Conservation (phyloP, 306 rosid species). For the Biancaea sappan region DNA sequence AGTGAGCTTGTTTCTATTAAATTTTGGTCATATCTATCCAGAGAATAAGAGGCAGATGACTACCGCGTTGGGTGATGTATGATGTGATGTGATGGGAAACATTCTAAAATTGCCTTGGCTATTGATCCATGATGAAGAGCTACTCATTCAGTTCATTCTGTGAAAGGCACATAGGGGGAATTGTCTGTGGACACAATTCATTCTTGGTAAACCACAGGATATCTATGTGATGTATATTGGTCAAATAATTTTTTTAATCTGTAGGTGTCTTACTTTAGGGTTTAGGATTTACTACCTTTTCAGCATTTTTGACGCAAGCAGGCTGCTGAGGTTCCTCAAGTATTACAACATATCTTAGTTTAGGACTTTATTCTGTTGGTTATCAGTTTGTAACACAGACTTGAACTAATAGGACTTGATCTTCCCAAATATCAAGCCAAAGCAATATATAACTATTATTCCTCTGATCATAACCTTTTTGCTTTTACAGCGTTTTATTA, state of each 20-base stretch:
- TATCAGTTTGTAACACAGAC: constrained; percentile 14
- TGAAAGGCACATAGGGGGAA: constrained; percentile 25
- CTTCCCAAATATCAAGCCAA: not conserved
- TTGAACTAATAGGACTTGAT: not conserved
- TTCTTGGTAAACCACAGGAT: constrained; percentile 17
- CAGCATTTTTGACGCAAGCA: not conserved
- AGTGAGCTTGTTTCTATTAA: constrained; percentile 21
- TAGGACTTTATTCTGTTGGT: constrained; percentile 21
- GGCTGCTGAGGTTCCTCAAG: constrained; percentile 15
- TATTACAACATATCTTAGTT: not conserved
- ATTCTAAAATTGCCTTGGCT: constrained; percentile 14
- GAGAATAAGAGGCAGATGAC: constrained; percentile 27
- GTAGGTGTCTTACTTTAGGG: not conserved
- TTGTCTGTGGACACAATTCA: constrained; percentile 2
- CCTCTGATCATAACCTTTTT: constrained; percentile 7
- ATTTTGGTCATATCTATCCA: not conserved
- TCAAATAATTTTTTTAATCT: constrained; percentile 2
- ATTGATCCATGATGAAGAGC: constrained; percentile 5
- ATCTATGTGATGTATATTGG: not conserved
- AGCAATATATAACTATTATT: constrained; percentile 9
- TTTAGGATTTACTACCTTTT: not conserved
- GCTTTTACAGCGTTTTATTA: constrained; percentile 2
- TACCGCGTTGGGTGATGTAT: not conserved
- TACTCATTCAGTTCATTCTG: no score
- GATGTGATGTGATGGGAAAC: constrained; percentile 18